These are phyloP conservation scores for Eremomyces bilateralis DNA, from an alignment of 495 filamentous ascomycete genomes.

Conservation along the genomic window DNA sequence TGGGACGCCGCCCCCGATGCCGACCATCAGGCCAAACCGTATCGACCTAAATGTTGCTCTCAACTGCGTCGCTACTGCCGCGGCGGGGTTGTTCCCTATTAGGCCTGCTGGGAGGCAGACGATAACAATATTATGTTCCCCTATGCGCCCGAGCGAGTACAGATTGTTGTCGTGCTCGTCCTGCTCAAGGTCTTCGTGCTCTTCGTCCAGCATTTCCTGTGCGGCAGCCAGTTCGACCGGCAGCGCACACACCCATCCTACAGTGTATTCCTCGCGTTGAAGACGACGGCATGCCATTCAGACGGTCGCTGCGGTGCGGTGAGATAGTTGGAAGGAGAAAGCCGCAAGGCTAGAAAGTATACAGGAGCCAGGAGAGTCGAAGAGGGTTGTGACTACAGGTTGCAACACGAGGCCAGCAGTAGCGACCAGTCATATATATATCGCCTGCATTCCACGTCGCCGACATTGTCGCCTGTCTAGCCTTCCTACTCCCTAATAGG, in stretches of 20 bases:
- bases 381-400: too few relatives aligned
- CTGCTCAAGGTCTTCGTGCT: conserved; percentile 4
- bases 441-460: too few relatives aligned
- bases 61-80: conserved; percentile 18
- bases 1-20: conserved; percentile 24
- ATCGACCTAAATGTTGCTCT: conserved; percentile 21
- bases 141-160: conserved; percentile 7
- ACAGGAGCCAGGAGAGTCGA: too few relatives aligned
- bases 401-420: too few relatives aligned
- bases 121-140: conserved; percentile 12
- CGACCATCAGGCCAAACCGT: conserved; percentile 25
- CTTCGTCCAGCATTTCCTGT: conserved; percentile 9
- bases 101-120: conserved; percentile 20
- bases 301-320: too few relatives aligned
- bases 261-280: conserved; percentile 6
- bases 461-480: too few relatives aligned
- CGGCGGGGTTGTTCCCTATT: conserved; percentile 19
- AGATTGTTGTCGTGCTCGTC: conserved; percentile 4
- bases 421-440: too few relatives aligned
- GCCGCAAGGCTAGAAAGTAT: too few relatives aligned
- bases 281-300: too few relatives aligned
- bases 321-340: too few relatives aligned
- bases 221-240: conserved; percentile 8
- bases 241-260: conserved; percentile 10
- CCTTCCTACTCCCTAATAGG: too few relatives aligned